Evolutionary conservation across 2,329 filamentous ascomycete genomes (phyloP), one percentile per base, ranked within the genome.

Genomic region (Monosporascus sp.): DNA sequence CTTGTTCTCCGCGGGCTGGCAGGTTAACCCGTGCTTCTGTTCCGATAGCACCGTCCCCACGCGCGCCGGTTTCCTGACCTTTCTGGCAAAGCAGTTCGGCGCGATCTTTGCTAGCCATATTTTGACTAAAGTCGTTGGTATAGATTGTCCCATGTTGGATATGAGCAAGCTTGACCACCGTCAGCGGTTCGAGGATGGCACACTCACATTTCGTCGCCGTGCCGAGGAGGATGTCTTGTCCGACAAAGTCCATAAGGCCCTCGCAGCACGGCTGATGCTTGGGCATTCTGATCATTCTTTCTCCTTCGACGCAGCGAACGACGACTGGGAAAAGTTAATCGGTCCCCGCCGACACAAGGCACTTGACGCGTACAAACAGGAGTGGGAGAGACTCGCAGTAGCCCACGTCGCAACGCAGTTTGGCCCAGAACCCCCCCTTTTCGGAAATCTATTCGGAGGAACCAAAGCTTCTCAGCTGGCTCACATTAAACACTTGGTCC

Each of bases 1-100:
- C 15, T 46, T 64, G 37, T 68, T 66, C 31, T 68, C 66, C 25
- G 59, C 62, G 18, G 65, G 66, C 5, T 68, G 66, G 66, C 60
- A 63, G 20, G 38, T 66, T 36, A 67, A 67, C 25, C 57, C 61
- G 3, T 62, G 51, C 9, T 62, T 68, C 48, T 58, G 53, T 20
- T 46, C 47, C 18, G 18, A 51, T 3, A 44, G 50, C 6, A 37
- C 31, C 14, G 25, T 36, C 7, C 15, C 36, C 5, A 15, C 57
- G 1, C 47, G 37, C 14, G 60, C 55, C 11, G 47, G 50, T 9
- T 52, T 54, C 15, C 41, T 31, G 6, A 60, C 61, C 1, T 63
- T 67, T 49, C 50, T 66, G 15, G 61, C 63, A 3, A 59, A 54
- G 31, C 64, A 67, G 36, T 61, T 63, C 22, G 65, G 64, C n/a